Evolutionary conservation across 1,284 basidiomycete genomes (phyloP).

Genomic region (Ganoderma sp.): DNA sequence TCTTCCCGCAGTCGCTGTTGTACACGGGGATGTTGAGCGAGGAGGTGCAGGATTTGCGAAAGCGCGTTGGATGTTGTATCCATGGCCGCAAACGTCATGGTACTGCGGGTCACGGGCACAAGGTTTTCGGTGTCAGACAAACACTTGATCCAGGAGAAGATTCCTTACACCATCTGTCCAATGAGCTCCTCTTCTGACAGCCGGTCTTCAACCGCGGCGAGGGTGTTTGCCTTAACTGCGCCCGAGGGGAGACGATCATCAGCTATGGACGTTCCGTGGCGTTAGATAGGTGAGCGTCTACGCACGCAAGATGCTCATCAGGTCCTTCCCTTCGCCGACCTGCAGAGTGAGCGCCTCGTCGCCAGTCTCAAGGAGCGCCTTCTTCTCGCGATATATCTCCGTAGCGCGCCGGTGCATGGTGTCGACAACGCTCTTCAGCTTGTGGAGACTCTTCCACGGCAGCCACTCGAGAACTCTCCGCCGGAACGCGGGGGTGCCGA

Average conservation of each 20-base stretch:
- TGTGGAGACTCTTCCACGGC: constrained; percentile 33
- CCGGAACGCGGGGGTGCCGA: constrained; percentile 33
- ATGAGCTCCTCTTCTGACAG: constrained; percentile 37
- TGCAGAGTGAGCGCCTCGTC: constrained; percentile 38
- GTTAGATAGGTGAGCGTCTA: constrained; percentile 31
- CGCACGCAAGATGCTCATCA: constrained; percentile 42
- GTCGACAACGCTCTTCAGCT: constrained; percentile 33
- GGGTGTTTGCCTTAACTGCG: constrained; percentile 42
- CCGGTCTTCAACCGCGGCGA: constrained; percentile 38
- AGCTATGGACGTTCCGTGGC: constrained; percentile 11
- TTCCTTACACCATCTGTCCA: constrained; percentile 35
- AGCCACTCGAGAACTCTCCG: constrained; percentile 31
- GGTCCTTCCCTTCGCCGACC: constrained; percentile 41
- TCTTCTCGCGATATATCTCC: constrained; percentile 37
- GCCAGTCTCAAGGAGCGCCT: constrained; percentile 35
- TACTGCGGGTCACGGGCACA: constrained; percentile 23
- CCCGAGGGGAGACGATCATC: constrained; percentile 9
- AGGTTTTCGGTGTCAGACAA: constrained; percentile 12
- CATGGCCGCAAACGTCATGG: constrained; percentile 40
- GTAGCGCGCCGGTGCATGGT: constrained; percentile 33
- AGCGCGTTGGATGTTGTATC: constrained; percentile 41
- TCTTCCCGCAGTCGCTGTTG: constrained; percentile 37
- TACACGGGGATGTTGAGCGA: constrained; percentile 32
- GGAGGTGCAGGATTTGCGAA: constrained; percentile 39
- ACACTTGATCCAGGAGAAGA: neutral